A percentile compares a stretch with the other conserved stretches of the same genome.
Conservation (phyloP, 2,329 filamentous ascomycete species). For the Paramyrothecium sp. region DNA sequence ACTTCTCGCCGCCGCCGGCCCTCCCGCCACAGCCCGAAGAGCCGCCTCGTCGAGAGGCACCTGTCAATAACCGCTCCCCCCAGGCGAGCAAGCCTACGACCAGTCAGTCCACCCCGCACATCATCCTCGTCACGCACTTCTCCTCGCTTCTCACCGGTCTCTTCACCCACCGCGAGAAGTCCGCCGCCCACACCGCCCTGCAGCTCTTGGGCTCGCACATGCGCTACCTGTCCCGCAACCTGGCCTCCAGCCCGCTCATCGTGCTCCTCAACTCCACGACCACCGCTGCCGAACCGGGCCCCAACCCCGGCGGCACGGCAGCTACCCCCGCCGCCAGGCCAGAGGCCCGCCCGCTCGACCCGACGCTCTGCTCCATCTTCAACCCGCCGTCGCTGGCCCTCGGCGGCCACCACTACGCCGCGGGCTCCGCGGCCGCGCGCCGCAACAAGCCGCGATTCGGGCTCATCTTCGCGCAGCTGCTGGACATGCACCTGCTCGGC, state of each 20-base stretch:
- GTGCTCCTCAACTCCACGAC: slow-evolving; percentile 54
- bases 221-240: slow-evolving; percentile 40
- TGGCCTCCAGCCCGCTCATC: slow-evolving; percentile 43
- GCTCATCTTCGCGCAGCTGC: slow-evolving; percentile 50
- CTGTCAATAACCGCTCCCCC: neutral
- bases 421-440: slow-evolving; percentile 15
- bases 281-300: slow-evolving; percentile 5
- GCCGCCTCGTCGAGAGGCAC: neutral
- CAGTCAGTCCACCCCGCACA: slow-evolving; percentile 27
- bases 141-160: slow-evolving; percentile 49
- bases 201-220: slow-evolving; percentile 46
- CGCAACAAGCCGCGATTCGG: slow-evolving; percentile 52
- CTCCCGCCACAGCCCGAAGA: neutral
- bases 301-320: slow-evolving; percentile 4
- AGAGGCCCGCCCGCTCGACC: slow-evolving; percentile 29
- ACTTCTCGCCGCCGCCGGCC: slow-evolving; percentile 11
- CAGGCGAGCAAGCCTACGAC: neutral
- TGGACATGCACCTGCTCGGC: slow-evolving; percentile 54
- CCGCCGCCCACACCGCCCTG: slow-evolving; percentile 46
- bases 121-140: slow-evolving; percentile 57
- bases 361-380: slow-evolving; percentile 51
- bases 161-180: slow-evolving; percentile 47
- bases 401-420: slow-evolving; percentile 10
- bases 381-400: slow-evolving; percentile 26
- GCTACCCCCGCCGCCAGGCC: slow-evolving; percentile 5